Evolutionary conservation across 2,329 filamentous ascomycete genomes (phyloP).

Genomic region (Nemania bipapillata): DNA sequence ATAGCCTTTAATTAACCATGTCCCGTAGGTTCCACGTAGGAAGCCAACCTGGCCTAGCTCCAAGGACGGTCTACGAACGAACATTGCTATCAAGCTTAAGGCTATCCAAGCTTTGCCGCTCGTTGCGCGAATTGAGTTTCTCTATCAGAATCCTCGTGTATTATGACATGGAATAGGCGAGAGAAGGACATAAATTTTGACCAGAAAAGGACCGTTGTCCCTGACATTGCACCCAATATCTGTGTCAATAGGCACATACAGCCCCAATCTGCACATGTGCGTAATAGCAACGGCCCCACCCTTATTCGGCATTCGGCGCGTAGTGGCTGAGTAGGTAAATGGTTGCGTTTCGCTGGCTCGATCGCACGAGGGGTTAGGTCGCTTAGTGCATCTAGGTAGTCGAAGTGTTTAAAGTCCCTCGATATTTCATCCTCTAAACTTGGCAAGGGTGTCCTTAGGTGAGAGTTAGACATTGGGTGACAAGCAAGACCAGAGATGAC

Average conservation of each 20-base stretch:
- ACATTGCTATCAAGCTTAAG: no score
- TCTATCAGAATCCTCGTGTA: background rate
- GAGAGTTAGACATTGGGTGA: constrained; percentile 1
- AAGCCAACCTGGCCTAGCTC: no score
- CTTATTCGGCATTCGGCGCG: background rate
- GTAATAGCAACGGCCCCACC: background rate
- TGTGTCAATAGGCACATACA: background rate
- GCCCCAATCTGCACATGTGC: background rate
- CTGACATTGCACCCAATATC: background rate
- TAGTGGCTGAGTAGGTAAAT: background rate
- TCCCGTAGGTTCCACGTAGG: no score
- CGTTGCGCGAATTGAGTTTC: background rate
- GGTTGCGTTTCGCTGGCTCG: background rate
- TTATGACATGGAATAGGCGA: background rate
- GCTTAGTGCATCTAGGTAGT: background rate
- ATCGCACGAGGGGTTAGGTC: background rate
- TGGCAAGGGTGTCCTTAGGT: constrained; percentile 70
- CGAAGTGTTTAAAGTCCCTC: background rate
- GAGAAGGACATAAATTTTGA: background rate
- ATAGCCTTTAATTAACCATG: no score
- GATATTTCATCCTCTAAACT: constrained; percentile 71
- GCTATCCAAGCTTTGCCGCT: no score
- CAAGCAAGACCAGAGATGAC: background rate
- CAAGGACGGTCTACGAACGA: no score
- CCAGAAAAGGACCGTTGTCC: no score